Conservation (phyloP, 768 basidiomycete species). For the Trametes gibbosa region DNA sequence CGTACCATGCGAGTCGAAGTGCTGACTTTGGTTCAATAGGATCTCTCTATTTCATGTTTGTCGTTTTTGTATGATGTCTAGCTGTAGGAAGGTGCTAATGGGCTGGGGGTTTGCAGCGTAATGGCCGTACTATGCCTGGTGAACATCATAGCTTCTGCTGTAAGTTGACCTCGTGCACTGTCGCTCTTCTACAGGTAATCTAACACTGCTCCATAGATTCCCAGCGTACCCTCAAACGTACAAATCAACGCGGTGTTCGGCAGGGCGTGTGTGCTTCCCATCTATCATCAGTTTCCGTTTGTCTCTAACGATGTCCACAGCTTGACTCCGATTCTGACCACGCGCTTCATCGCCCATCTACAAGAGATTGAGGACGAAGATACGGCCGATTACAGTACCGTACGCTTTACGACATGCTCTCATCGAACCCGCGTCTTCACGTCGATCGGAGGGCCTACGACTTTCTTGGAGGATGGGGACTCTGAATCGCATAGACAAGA, state of each 20-base stretch:
- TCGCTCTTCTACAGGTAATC: background rate
- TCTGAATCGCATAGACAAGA: too few species aligned
- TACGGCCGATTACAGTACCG: background rate
- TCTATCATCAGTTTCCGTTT: background rate
- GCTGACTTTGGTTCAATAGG: background rate
- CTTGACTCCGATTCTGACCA: background rate
- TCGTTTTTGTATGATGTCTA: background rate
- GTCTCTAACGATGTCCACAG: background rate
- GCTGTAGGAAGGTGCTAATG: too few species aligned
- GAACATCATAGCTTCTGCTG: background rate
- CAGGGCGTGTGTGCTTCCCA: background rate
- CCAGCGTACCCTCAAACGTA: background rate
- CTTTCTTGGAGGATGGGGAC: too few species aligned
- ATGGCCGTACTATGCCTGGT: background rate
- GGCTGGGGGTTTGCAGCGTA: background rate
- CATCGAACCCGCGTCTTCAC: too few species aligned
- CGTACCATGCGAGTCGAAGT: background rate
- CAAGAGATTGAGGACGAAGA: background rate
- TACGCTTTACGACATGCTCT: background rate
- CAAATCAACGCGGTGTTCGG: background rate
- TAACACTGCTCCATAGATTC: background rate
- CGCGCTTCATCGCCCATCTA: background rate
- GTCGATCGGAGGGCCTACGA: too few species aligned
- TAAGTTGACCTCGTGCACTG: background rate
- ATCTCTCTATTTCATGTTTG: background rate